Evolutionary conservation across 805 yeast species (phyloP).

Genomic region (Torulaspora microellipsoides): DNA sequence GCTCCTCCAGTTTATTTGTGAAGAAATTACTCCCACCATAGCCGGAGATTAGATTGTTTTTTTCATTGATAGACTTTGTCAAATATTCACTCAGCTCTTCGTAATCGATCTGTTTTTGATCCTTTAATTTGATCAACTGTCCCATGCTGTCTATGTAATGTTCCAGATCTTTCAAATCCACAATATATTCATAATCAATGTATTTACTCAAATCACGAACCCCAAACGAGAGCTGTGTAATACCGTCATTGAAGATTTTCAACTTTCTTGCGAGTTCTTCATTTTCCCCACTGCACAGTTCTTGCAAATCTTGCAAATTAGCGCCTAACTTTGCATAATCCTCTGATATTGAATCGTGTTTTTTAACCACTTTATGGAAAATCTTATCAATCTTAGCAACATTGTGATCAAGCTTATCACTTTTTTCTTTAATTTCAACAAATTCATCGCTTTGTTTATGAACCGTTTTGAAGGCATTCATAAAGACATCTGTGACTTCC

Average conservation of each 20-base stretch:
- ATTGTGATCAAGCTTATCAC: slow-evolving; percentile 82
- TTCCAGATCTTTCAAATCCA: slow-evolving; percentile 80
- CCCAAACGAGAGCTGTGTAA: slow-evolving; percentile 41
- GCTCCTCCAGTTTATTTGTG: slow-evolving; percentile 54
- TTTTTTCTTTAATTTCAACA: slow-evolving; percentile 72
- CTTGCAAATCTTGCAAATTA: slow-evolving; percentile 65
- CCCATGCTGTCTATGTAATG: slow-evolving; percentile 67
- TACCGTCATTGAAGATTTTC: slow-evolving; percentile 44
- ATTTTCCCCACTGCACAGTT: slow-evolving; percentile 43
- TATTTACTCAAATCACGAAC: slow-evolving; percentile 42
- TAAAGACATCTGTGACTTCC: slow-evolving; percentile 80
- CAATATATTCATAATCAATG: slow-evolving; percentile 76
- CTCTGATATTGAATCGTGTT: slow-evolving; percentile 64
- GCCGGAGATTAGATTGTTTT: slow-evolving; percentile 47
- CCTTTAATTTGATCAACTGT: slow-evolving; percentile 73
- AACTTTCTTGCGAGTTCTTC: slow-evolving; percentile 33
- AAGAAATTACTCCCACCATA: slow-evolving; percentile 50
- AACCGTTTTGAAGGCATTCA: slow-evolving; percentile 88
- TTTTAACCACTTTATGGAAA: slow-evolving; percentile 64
- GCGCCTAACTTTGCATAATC: slow-evolving; percentile 69
- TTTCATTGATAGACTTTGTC: slow-evolving; percentile 64
- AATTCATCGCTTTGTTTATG: slow-evolving; percentile 68
- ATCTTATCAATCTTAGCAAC: slow-evolving; percentile 72
- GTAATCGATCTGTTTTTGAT: slow-evolving; percentile 84
- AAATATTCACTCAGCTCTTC: slow-evolving; percentile 82